Percentiles rank a stretch among this genome's conserved stretches.
Conservation (phyloP, 2,329 filamentous ascomycete genomes). For the Trichophyton benhamiae region DNA sequence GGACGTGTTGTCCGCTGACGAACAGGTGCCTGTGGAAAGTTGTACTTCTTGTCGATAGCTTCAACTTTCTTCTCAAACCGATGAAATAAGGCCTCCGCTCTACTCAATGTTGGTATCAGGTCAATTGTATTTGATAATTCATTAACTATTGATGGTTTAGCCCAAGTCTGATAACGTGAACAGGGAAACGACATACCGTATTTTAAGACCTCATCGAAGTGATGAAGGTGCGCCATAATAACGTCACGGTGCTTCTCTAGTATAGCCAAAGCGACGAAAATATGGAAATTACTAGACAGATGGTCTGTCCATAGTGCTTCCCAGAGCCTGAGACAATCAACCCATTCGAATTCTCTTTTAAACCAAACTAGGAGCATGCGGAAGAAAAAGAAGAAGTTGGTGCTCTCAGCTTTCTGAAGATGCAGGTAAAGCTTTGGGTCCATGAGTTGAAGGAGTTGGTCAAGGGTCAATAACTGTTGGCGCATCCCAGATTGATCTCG, state of each 20-base stretch:
- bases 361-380: slow-evolving; percentile 98
- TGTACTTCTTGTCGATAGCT: slow-evolving; percentile 79
- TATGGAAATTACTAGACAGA: slow-evolving; percentile 74
- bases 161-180: not conserved
- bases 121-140: slow-evolving; percentile 91
- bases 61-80: slow-evolving; percentile 82
- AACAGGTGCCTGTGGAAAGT: slow-evolving; percentile 53
- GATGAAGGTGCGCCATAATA: slow-evolving; percentile 85
- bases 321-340: slow-evolving; percentile 78
- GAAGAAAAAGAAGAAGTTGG: slow-evolving; percentile 99
- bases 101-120: slow-evolving; percentile 68
- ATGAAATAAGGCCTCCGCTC: slow-evolving; percentile 77
- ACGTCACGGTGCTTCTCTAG: slow-evolving; percentile 92
- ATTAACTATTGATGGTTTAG: slow-evolving; percentile 54
- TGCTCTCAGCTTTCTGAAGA: slow-evolving; percentile 78
- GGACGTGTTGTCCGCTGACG: slow-evolving; percentile 10
- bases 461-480: slow-evolving; percentile 74
- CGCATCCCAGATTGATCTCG: slow-evolving; percentile 96
- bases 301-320: slow-evolving; percentile 92
- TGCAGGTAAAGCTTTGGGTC: slow-evolving; percentile 90
- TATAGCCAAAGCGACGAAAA: slow-evolving; percentile 88
- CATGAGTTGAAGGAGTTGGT: slow-evolving; percentile 93
- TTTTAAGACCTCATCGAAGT: slow-evolving; percentile 95
- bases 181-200: slow-evolving; percentile 53
- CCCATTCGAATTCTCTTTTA: slow-evolving; percentile 90